phyloP scores from a whole-genome alignment of 345 rosid species.

The Orychophragmus violaceus region DNA sequence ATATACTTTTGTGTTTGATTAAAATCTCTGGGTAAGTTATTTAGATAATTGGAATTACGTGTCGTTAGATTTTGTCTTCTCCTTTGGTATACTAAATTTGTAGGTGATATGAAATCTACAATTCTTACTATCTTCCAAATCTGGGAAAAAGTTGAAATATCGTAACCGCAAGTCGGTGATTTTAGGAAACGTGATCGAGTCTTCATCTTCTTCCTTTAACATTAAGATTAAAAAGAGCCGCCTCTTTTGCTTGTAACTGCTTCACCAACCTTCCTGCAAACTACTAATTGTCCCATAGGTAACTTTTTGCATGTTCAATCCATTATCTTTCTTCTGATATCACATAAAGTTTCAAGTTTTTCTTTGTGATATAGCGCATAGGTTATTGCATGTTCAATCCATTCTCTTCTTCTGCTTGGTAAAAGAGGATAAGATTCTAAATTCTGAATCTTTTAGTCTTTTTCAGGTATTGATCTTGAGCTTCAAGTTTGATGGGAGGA shows the following conservation, averaged over 20 bases:
- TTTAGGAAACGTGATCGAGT: conserved; percentile 24
- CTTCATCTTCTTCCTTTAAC: neutral
- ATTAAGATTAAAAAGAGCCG: neutral
- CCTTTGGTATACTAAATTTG: neutral
- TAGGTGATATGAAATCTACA: neutral
- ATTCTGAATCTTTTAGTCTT: neutral
- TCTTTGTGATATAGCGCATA: neutral
- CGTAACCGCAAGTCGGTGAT: conserved; percentile 24
- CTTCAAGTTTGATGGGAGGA: conserved; percentile 55
- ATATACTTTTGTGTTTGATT: neutral
- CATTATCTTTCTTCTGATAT: neutral
- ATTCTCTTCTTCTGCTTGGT: neutral
- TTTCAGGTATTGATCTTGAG: neutral
- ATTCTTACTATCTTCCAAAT: neutral
- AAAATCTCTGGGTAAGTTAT: neutral
- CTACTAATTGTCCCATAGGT: neutral
- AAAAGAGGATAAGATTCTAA: conserved; percentile 9
- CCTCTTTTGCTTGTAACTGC: neutral
- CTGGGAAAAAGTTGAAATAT: neutral
- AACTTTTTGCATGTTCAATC: neutral
- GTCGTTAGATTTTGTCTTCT: too few relatives aligned
- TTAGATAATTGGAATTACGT: neutral
- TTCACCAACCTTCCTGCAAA: neutral
- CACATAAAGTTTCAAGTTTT: neutral
- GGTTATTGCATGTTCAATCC: conserved; percentile 4